Percentiles rank a stretch among this genome's conserved stretches.
Evolutionary conservation across 1,139 yeast genomes (phyloP).

Genomic region (Pichia terricola): DNA sequence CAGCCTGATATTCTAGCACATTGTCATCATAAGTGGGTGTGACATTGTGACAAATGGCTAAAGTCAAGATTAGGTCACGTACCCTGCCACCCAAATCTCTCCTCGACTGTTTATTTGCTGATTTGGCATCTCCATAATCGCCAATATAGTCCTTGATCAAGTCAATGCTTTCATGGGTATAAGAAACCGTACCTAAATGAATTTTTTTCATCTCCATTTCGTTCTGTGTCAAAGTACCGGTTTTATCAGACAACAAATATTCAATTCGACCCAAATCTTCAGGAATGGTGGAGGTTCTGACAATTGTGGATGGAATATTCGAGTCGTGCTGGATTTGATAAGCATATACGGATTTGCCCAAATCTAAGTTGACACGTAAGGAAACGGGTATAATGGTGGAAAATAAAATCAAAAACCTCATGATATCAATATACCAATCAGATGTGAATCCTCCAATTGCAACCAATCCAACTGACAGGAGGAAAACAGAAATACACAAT

Average conservation of each 20-base stretch:
- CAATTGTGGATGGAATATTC: conserved; percentile 77
- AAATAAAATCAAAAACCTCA: conserved; percentile 83
- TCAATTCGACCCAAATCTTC: conserved; percentile 96
- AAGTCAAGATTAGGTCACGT: conserved; percentile 67
- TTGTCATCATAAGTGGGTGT: conserved; percentile 75
- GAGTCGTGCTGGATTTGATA: conserved; percentile 85
- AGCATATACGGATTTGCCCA: conserved; percentile 94
- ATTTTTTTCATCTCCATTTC: conserved; percentile 95
- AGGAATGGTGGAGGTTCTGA: conserved; percentile 94
- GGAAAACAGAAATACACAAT: conserved; percentile 76
- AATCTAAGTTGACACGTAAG: conserved; percentile 83
- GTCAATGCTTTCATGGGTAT: conserved; percentile 87
- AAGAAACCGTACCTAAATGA: conserved; percentile 87
- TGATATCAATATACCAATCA: conserved; percentile 80
- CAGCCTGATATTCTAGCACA: conserved; percentile 79
- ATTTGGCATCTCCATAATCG: conserved; percentile 20
- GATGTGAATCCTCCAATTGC: conserved; percentile 67
- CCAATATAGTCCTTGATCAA: conserved; percentile 66
- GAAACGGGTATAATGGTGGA: conserved; percentile 96
- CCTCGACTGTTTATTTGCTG: conserved; percentile 28
- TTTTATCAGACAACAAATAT: conserved; percentile 84
- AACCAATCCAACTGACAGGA: conserved; percentile 69
- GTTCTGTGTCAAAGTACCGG: conserved; percentile 95
- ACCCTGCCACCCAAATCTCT: conserved; percentile 69
- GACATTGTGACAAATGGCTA: conserved; percentile 92